These are phyloP conservation scores for Clavispora carvajalis DNA, from an alignment of 805 yeast species.

Conservation along the genomic window DNA sequence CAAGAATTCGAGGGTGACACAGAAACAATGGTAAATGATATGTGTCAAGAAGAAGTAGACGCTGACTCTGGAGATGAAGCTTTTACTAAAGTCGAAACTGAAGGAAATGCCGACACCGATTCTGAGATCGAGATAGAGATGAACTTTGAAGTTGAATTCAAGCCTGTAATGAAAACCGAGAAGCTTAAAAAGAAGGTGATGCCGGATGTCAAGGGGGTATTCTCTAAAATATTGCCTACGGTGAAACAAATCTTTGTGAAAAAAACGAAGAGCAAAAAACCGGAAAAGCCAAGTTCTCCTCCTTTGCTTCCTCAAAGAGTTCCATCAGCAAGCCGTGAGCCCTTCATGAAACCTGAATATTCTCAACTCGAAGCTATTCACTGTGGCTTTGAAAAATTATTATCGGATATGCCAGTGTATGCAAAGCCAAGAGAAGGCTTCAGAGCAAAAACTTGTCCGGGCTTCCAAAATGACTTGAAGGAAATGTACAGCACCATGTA, in stretches of 20 bases:
- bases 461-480: neutral
- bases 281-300: neutral
- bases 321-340: neutral
- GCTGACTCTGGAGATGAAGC: neutral
- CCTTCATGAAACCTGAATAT: neutral
- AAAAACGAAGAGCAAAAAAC: neutral
- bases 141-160: neutral
- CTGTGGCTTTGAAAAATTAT: neutral
- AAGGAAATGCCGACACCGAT: neutral
- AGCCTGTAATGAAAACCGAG: neutral
- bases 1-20: neutral
- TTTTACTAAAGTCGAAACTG: neutral
- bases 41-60: neutral
- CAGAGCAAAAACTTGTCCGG: neutral
- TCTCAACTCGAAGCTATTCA: neutral
- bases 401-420: neutral
- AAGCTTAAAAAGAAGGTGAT: neutral
- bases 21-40: neutral
- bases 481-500: neutral
- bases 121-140: neutral
- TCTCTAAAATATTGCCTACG: neutral
- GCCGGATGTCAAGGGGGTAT: neutral
- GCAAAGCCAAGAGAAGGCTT: neutral
- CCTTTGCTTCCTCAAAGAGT: neutral
- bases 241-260: neutral